Conservation (phyloP, 2,329 filamentous ascomycete genomes). For the Cladosporium sp. region DNA sequence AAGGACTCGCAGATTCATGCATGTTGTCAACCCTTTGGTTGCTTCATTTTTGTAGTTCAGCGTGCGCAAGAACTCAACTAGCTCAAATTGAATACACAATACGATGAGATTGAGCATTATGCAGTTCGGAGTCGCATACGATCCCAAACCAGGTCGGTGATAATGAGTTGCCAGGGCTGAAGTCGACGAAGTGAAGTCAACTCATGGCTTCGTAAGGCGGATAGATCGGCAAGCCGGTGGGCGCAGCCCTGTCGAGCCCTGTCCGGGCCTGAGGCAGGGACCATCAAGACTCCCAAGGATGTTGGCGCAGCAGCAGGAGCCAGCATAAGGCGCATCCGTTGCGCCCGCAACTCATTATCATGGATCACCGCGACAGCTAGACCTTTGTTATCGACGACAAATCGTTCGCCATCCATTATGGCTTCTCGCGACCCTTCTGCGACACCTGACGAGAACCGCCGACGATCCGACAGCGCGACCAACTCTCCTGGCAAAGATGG, state of each 20-base stretch:
- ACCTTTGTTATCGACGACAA: neutral
- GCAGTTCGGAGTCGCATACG: no score
- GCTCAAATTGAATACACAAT: no score
- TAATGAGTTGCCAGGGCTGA: no score
- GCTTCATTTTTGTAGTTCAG: no score
- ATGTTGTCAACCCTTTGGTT: no score
- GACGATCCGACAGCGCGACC: constrained; percentile 16
- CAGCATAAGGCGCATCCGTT: constrained; percentile 7
- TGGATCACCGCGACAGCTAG: constrained; percentile 5
- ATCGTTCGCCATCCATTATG: constrained; percentile 10
- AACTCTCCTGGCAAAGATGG: constrained; percentile 26
- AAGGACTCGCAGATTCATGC: no score
- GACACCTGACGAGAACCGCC: constrained; percentile 14
- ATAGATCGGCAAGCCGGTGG: constrained; percentile 5
- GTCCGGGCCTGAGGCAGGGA: neutral
- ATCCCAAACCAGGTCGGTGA: no score
- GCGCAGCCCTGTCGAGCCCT: no score
- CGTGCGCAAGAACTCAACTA: no score
- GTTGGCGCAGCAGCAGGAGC: constrained; percentile 11
- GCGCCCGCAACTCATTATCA: neutral
- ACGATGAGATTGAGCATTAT: no score
- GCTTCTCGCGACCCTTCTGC: constrained; percentile 17
- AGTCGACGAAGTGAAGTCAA: no score
- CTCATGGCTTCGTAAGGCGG: neutral
- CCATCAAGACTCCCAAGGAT: neutral